phyloP scores from a whole-genome alignment of 1,139 yeast genomes.

The Candida sp. region DNA sequence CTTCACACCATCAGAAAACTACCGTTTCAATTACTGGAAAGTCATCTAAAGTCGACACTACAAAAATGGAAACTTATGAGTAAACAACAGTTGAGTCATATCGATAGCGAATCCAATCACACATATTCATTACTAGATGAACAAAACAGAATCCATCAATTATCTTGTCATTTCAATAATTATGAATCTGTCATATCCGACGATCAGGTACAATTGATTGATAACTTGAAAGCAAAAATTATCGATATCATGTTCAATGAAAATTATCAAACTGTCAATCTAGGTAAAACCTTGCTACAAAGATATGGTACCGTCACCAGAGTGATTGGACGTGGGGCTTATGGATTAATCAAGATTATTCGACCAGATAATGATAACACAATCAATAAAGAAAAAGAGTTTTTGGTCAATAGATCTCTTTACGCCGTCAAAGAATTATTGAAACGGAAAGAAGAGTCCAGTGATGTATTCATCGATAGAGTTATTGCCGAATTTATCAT shows the following conservation, averaged over 20 bases:
- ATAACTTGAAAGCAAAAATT: conserved; percentile 44
- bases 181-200: conserved; percentile 54
- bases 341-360: conserved; percentile 74
- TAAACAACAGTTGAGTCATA: background rate
- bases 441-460: conserved; percentile 43
- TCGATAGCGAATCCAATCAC: conserved; percentile 6
- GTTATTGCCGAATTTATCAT: conserved; percentile 77
- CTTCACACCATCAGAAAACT: conserved; percentile 23
- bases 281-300: conserved; percentile 35
- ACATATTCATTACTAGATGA: conserved; percentile 29
- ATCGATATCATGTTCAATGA: conserved; percentile 19
- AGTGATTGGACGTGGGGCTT: conserved; percentile 81
- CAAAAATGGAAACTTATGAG: conserved; percentile 30
- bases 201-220: conserved; percentile 49
- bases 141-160: conserved; percentile 19
- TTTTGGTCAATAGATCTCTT: conserved; percentile 34
- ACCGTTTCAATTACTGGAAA: conserved; percentile 16
- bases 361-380: conserved; percentile 45
- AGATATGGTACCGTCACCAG: conserved; percentile 81
- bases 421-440: conserved; percentile 74
- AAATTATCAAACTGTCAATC: conserved; percentile 12
- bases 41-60: conserved; percentile 17
- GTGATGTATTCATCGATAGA: conserved; percentile 60
- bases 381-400: background rate
- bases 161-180: conserved; percentile 17